phyloP scores from a whole-genome alignment of 768 basidiomycete species.

The Roridomyces roridus region DNA sequence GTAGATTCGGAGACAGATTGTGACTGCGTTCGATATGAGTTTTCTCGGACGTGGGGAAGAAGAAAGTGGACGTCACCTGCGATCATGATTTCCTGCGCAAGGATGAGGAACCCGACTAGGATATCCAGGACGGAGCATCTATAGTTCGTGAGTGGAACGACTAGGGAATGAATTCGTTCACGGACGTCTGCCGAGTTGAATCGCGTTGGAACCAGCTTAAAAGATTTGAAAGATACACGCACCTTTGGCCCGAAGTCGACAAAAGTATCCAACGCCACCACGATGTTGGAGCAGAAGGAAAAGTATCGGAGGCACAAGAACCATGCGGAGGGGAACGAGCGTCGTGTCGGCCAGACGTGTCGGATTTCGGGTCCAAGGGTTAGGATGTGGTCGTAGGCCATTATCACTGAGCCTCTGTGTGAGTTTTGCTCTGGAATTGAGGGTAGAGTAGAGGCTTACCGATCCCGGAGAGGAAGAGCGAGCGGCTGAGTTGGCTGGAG shows the following conservation, averaged over 20 bases:
- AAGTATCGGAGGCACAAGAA: constrained; percentile 1
- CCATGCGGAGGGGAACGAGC: not conserved
- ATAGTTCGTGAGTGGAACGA: not conserved
- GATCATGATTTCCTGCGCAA: not conserved
- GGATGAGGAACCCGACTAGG: not conserved
- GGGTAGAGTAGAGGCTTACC: not conserved
- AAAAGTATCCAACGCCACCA: constrained; percentile 2
- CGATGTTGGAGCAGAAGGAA: not conserved
- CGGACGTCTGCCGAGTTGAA: constrained; percentile 1
- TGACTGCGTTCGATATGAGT: not conserved
- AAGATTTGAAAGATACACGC: not conserved
- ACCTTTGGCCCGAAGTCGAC: not conserved
- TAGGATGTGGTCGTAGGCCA: constrained; percentile 5
- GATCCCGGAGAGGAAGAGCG: not conserved
- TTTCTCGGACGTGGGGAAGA: not conserved
- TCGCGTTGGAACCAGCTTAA: no score
- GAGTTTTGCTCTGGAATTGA: not conserved
- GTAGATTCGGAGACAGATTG: constrained; percentile 1
- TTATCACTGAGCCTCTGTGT: not conserved
- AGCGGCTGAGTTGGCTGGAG: not conserved
- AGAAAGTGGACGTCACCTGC: not conserved
- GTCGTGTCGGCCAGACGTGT: not conserved
- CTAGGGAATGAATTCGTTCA: no score
- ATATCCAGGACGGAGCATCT: not conserved
- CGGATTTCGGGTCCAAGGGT: not conserved